Evolutionary conservation across 2,329 filamentous ascomycete genomes (phyloP).

Genomic region (Sporothrix brasiliensis): DNA sequence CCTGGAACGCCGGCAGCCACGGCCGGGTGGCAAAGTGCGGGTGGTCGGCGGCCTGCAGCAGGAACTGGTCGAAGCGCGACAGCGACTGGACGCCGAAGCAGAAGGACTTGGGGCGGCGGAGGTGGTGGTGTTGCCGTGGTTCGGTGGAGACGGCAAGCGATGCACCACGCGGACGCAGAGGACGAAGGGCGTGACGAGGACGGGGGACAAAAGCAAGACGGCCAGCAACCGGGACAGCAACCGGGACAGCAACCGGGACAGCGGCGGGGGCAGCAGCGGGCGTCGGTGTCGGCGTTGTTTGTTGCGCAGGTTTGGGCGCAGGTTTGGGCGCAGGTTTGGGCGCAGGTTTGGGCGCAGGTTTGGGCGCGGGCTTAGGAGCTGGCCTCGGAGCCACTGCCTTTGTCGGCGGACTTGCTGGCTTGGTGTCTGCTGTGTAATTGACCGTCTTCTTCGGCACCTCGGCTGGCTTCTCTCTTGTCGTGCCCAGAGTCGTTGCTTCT

Average conservation of each 20-base stretch:
- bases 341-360: background rate
- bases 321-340: background rate
- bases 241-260: background rate
- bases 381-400: too few species aligned
- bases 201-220: background rate
- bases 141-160: background rate
- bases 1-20: slow-evolving; percentile 1
- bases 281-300: background rate
- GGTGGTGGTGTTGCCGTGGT: background rate
- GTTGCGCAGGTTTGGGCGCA: too few species aligned
- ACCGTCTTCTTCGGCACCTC: too few species aligned
- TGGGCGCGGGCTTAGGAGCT: background rate
- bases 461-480: too few species aligned
- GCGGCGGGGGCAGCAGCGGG: too few species aligned
- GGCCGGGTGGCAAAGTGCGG: slow-evolving; percentile 18
- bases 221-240: background rate
- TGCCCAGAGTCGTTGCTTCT: background rate
- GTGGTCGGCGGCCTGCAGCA: slow-evolving; percentile 15
- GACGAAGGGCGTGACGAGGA: too few species aligned
- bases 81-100: background rate
- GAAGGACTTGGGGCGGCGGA: slow-evolving; percentile 16
- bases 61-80: slow-evolving; percentile 25
- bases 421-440: too few species aligned
- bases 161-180: too few species aligned
- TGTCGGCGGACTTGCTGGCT: background rate